Conservation (phyloP, 129 eudicot species). For the Erigeron canadensis region DNA sequence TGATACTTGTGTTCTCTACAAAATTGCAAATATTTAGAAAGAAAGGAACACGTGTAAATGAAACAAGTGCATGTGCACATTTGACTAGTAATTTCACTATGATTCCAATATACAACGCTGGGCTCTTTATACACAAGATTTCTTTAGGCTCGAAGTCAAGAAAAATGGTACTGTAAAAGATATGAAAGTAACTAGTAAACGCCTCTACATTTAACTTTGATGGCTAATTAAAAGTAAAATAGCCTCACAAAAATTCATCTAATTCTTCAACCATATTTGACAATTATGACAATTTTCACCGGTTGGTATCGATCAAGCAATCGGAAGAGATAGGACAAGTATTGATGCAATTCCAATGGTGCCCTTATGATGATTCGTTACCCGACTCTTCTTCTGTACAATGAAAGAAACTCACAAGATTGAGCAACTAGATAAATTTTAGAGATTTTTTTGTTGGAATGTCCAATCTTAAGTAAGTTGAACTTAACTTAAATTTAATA, state of each 20-base stretch:
- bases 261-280: slow-evolving; percentile 4
- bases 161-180: background rate
- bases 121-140: slow-evolving; percentile 18
- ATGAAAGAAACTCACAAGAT: background rate
- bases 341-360: background rate
- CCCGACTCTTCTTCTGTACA: slow-evolving; percentile 36
- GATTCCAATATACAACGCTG: slow-evolving; percentile 18
- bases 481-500: no score
- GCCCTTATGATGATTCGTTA: slow-evolving; percentile 20
- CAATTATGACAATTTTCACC: slow-evolving; percentile 7
- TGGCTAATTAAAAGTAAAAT: background rate
- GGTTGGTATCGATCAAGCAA: slow-evolving; percentile 5
- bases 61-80: background rate
- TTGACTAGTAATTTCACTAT: slow-evolving; percentile 3
- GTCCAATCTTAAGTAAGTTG: no score
- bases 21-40: background rate
- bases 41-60: background rate
- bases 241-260: slow-evolving; percentile 2
- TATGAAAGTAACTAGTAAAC: background rate
- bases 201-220: background rate
- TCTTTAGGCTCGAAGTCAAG: slow-evolving; percentile 15
- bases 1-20: background rate
- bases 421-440: background rate
- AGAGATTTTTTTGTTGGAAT: no score
- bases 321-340: background rate